Evolutionary conservation across 768 basidiomycete genomes (phyloP).

Genomic region (Leccinum boreale): DNA sequence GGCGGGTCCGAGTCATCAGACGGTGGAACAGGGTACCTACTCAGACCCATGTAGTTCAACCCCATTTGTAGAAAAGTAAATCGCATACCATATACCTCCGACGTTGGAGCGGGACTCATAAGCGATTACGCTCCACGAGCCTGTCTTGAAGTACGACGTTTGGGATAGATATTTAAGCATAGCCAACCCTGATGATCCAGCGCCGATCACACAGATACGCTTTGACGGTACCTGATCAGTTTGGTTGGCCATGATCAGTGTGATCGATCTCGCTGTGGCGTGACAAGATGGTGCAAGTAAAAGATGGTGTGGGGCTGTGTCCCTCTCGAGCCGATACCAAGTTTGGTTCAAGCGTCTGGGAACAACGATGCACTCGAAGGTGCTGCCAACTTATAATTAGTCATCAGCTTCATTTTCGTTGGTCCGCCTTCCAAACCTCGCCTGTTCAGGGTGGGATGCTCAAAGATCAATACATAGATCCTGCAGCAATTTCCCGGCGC

Average conservation of each 20-base stretch:
- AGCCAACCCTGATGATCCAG: slow-evolving; percentile 72
- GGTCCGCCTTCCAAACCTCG: not conserved
- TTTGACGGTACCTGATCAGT: slow-evolving; percentile 19
- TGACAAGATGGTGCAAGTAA: not conserved
- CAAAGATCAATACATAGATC: not conserved
- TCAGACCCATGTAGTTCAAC: not conserved
- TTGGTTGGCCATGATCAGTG: slow-evolving; percentile 4
- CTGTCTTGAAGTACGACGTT: slow-evolving; percentile 50
- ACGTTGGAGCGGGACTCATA: slow-evolving; percentile 65
- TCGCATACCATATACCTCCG: slow-evolving; percentile 74
- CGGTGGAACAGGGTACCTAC: slow-evolving; percentile 56
- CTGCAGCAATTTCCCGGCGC: not conserved
- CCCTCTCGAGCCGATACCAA: not conserved
- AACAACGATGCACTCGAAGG: not conserved
- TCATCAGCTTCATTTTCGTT: not conserved
- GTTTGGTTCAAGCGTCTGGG: too few relatives aligned
- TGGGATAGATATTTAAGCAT: slow-evolving; percentile 64
- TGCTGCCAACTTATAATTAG: not conserved
- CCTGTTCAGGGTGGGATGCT: too few relatives aligned
- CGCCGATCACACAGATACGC: slow-evolving; percentile 70
- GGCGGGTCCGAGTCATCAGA: slow-evolving; percentile 43
- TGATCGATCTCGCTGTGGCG: not conserved
- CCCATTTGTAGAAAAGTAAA: not conserved
- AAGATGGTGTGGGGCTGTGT: not conserved
- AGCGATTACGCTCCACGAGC: slow-evolving; percentile 59